Evolutionary conservation across 495 filamentous ascomycete species (phyloP).

Genomic region (Penicillium manginii): DNA sequence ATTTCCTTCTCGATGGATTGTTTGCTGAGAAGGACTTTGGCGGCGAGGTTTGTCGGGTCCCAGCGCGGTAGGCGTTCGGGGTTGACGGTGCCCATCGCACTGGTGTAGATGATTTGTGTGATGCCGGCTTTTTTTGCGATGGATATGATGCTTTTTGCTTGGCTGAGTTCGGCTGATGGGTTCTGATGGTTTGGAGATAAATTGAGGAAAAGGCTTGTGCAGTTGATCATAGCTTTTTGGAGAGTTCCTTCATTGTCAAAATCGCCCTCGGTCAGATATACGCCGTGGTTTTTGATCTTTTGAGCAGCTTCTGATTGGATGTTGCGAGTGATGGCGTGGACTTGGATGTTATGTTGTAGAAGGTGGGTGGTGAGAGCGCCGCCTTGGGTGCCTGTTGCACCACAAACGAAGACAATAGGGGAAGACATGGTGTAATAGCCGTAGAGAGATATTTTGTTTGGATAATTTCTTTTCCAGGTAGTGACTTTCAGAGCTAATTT

Average conservation of each 20-base stretch:
- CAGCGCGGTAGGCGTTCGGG: conserved; percentile 29
- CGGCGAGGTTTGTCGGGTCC: conserved; percentile 27
- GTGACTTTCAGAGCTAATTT: too few relatives aligned
- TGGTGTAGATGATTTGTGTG: conserved; percentile 47
- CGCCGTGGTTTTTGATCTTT: conserved; percentile 40
- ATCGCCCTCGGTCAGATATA: conserved; percentile 41
- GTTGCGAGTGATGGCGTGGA: conserved; percentile 48
- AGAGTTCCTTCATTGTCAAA: conserved; percentile 46
- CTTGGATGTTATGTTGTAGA: conserved; percentile 33
- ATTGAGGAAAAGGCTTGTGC: conserved; percentile 53
- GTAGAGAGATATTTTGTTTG: background rate
- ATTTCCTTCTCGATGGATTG: conserved; percentile 39
- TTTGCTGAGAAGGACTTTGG: conserved; percentile 37
- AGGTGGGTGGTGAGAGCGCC: conserved; percentile 45
- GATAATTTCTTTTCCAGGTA: background rate
- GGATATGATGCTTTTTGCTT: conserved; percentile 43
- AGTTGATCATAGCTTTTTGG: conserved; percentile 38
- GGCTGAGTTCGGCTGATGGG: conserved; percentile 31
- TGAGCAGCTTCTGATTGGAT: conserved; percentile 35
- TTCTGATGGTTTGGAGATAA: conserved; percentile 34
- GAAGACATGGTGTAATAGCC: conserved; percentile 28
- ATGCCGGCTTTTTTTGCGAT: conserved; percentile 46
- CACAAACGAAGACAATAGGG: conserved; percentile 44
- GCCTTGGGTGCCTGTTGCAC: conserved; percentile 56
- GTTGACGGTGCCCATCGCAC: conserved; percentile 29